Evolutionary conservation across 2,329 filamentous ascomycete species (phyloP).

Genomic region (Neopestalotiopsis sp.): DNA sequence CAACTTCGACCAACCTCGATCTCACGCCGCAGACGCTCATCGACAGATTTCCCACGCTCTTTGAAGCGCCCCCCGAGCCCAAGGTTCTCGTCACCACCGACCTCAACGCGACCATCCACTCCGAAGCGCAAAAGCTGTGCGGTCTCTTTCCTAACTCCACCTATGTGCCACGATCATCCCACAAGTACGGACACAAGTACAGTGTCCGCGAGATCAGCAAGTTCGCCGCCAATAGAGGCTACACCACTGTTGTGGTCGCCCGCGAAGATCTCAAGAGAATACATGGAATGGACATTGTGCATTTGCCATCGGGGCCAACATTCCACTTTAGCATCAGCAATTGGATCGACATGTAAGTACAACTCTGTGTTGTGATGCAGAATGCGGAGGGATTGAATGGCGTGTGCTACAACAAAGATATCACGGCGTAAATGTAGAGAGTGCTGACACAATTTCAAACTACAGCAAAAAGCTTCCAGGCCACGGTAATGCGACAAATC

Average conservation of each 20-base stretch:
- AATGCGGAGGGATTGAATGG: background rate
- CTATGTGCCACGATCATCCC: slow-evolving; percentile 85
- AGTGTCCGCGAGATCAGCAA: slow-evolving; percentile 87
- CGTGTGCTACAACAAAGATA: background rate
- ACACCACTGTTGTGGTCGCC: slow-evolving; percentile 82
- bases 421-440: slow-evolving; percentile 80
- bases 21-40: slow-evolving; percentile 64
- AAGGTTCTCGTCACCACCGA: slow-evolving; percentile 93
- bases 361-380: background rate
- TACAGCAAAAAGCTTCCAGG: slow-evolving; percentile 76
- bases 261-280: slow-evolving; percentile 90
- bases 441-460: slow-evolving; percentile 35
- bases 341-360: slow-evolving; percentile 19
- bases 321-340: slow-evolving; percentile 92
- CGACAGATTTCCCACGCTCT: slow-evolving; percentile 66
- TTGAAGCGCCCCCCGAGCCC: slow-evolving; percentile 65
- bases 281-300: slow-evolving; percentile 80
- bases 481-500: slow-evolving; percentile 85
- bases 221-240: slow-evolving; percentile 82
- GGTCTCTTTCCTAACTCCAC: slow-evolving; percentile 83
- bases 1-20: slow-evolving; percentile 67
- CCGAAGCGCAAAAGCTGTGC: slow-evolving; percentile 79
- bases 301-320: slow-evolving; percentile 84
- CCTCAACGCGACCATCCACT: slow-evolving; percentile 85
- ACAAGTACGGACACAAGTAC: slow-evolving; percentile 88